Evolutionary conservation across 257 asterid species (phyloP), one percentile per base, ranked within the genome.

Genomic region (Hygrophila difformis): DNA sequence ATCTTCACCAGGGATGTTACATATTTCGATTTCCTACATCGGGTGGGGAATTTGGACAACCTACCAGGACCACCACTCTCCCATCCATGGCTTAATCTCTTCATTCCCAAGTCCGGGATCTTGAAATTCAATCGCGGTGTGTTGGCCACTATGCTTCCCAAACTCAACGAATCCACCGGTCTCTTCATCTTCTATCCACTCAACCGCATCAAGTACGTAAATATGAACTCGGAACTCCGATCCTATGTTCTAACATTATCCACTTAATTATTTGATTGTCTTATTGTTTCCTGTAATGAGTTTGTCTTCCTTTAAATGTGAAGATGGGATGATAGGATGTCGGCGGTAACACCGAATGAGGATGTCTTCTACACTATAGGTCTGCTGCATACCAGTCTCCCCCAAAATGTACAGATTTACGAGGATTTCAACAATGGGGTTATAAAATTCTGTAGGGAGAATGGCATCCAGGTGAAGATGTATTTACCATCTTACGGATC

Each of bases 181-280:
- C 81, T 71, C 57, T 52, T 69, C 34, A 73, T 64, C 58, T 70
- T 77, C 86, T 77, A 77, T 64, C 86, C 86, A 12, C 55, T 72
- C 12, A 41, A 38, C 55, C 47, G 64, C 29, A 52, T 24, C 43
- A 67, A 26, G 86, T 77, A 69, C 26, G 29, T 42, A 0, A 1
- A 9, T 19, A 11, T 49, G 15, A n/a, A n/a, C n/a, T n/a, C n/a
- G n/a, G n/a, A n/a, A n/a, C n/a, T n/a, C n/a, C n/a, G n/a, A n/a
- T n/a, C 14, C 12, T 24, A 24, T 2, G 7, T 24, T 24, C 1
- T 13, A 23, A 6, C 11, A 4, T 18, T 8, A 6, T 16, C 39
- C 11, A 35, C 13, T 35, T 35, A 10, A 1, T n/a, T 24, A 2
- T 24, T 2, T 7, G 5, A 7, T 24, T 24, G 3, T 24, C 29